These are phyloP conservation scores for Thielaviopsis populi DNA, from an alignment of 2,329 filamentous ascomycete species.

Conservation along the genomic window DNA sequence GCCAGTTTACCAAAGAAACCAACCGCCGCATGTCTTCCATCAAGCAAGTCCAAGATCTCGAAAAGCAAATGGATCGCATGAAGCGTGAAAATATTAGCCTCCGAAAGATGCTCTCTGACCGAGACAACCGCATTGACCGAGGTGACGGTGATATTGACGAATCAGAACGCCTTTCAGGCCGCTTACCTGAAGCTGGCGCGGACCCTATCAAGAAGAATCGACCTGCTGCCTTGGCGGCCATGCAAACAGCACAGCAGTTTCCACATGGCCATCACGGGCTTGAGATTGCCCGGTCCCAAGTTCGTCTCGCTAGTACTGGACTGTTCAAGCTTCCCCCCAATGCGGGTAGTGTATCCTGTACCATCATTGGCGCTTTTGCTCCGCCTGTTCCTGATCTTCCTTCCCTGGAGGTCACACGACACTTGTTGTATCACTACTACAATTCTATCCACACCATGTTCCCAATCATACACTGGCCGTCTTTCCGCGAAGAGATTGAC, in stretches of 20 bases:
- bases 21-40: constrained; percentile 98
- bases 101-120: constrained; percentile 45
- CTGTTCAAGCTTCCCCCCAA: constrained; percentile 16
- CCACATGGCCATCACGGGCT: constrained; percentile 13
- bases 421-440: constrained; percentile 61
- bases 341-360: constrained; percentile 16
- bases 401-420: constrained; percentile 52
- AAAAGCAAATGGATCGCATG: constrained; percentile 72
- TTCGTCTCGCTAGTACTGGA: constrained; percentile 15
- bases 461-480: constrained; percentile 79
- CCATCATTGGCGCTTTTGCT: constrained; percentile 27
- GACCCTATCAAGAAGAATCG: constrained; percentile 16
- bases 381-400: constrained; percentile 51
- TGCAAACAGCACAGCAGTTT: constrained; percentile 13
- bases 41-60: constrained; percentile 95
- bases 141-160: constrained; percentile 36
- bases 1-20: constrained; percentile 97
- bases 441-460: constrained; percentile 63
- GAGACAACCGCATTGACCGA: constrained; percentile 35
- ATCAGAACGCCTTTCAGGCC: constrained; percentile 28
- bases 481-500: constrained; percentile 62
- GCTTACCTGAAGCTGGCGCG: constrained; percentile 10
- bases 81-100: constrained; percentile 67
- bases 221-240: constrained; percentile 15
- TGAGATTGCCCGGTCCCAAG: constrained; percentile 15